Base-by-base conservation (phyloP, 805 yeast genomes). In the Candida tibetensis region DNA sequence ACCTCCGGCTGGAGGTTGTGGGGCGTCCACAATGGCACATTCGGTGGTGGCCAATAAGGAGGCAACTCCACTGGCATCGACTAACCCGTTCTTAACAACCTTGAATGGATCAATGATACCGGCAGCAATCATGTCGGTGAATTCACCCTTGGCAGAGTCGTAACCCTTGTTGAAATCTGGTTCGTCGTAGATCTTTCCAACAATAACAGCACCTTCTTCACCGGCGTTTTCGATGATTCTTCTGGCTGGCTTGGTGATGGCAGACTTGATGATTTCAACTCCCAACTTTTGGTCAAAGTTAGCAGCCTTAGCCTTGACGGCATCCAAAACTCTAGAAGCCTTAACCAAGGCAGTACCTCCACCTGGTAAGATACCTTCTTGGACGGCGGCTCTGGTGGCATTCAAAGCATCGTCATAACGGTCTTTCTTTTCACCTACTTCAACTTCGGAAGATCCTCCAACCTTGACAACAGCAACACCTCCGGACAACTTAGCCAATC, bases 381-480 rank as follows among this genome's bases (percentile, higher is more conserved):
- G 91, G 48, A 93, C 96, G 49, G 99, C 99, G 42, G 99, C 97
- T 70, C 98, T 88, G 37, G 98, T 93, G 40, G 99, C 97, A 62
- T 93, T 91, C 62, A 93, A 77, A 18, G 99, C 98, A 72, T 93
- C 99, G 57, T 93, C 98, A 60, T 89, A 87, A 71, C 99, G 85
- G 67, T 93, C 99, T 76, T 93, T 93, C 93, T 93, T 93, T 77
- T 93, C 99, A 60, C 97, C 95, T 51, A 93, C 99, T 72, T 93
- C 98, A 51, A 93, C 85, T 72, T 93, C 98, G 16, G 96, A 85
- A 32, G 95, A 66, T 53, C 99, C 99, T 64, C 99, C 99, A 46
- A 91, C 98, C 74, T 85, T 86, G 58, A 93, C 77, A 48, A 93
- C 97, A 40, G 99, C 99, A 61, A 93, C 98, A 79, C 98, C 98